These are phyloP conservation scores for Thelonectria discophora DNA, from an alignment of 2,329 filamentous ascomycete species.

Conservation along the genomic window DNA sequence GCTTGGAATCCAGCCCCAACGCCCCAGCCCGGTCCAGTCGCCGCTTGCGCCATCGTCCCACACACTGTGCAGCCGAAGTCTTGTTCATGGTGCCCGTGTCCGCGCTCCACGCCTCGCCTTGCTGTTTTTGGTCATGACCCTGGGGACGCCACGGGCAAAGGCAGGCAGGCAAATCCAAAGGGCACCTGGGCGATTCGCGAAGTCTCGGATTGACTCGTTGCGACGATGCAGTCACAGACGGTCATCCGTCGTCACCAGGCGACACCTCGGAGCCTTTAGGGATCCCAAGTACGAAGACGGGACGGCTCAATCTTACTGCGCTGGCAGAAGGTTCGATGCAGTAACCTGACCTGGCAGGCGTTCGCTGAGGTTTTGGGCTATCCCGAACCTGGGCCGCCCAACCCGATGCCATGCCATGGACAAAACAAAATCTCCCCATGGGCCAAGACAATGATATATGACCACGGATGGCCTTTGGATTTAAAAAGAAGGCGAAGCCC, in stretches of 20 bases:
- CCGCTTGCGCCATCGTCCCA: constrained; percentile 45
- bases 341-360: constrained; percentile 1
- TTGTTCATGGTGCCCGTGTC: constrained; percentile 40
- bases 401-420: constrained; percentile 17
- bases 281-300: constrained; percentile 7
- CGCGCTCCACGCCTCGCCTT: constrained; percentile 41
- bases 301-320: not conserved
- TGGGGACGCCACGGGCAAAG: constrained; percentile 18
- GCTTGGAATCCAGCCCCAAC: constrained; percentile 31
- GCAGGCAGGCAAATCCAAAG: constrained; percentile 21
- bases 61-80: constrained; percentile 44
- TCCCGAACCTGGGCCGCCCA: constrained; percentile 22
- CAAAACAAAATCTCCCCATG: constrained; percentile 20
- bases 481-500: constrained; percentile 16
- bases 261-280: constrained; percentile 2
- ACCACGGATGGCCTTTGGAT: constrained; percentile 3
- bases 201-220: constrained; percentile 27
- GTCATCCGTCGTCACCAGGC: constrained; percentile 13
- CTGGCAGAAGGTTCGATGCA: not conserved
- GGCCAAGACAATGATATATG: not conserved
- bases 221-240: constrained; percentile 14
- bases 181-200: constrained; percentile 24
- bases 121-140: constrained; percentile 36
- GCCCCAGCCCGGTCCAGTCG: constrained; percentile 39
- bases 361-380: constrained; percentile 6